Conservation (phyloP, 2,329 filamentous ascomycete species). For the Ceratocystis huliohia region DNA sequence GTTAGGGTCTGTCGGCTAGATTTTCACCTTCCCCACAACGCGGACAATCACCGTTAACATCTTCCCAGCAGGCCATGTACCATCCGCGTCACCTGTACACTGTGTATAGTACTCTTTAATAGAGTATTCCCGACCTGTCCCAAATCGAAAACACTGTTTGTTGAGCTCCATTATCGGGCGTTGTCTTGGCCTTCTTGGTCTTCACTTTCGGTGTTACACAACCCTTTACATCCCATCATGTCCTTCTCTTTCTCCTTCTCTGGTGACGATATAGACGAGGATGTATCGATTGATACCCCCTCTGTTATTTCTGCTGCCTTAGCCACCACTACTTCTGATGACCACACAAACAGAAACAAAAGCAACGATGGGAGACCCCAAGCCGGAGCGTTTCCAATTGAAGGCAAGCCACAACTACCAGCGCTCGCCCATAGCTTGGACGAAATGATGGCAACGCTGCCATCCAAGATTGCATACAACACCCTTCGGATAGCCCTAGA, state of each 20-base stretch:
- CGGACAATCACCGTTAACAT: not conserved
- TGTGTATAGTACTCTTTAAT: too few species aligned
- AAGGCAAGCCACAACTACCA: constrained; percentile 47
- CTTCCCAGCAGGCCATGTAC: not conserved
- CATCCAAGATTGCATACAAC: constrained; percentile 61
- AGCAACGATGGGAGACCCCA: constrained; percentile 24
- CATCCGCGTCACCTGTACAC: too few species aligned
- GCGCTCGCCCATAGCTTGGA: constrained; percentile 40
- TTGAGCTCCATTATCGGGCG: not conserved
- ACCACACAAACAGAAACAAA: constrained; percentile 18
- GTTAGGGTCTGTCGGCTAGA: constrained; percentile 1
- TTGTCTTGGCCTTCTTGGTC: not conserved
- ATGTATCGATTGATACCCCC: constrained; percentile 26
- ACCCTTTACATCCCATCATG: constrained; percentile 25
- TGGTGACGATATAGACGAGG: constrained; percentile 51
- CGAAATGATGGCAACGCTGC: constrained; percentile 45
- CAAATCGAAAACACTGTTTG: not conserved
- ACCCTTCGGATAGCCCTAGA: constrained; percentile 44
- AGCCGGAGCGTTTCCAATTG: constrained; percentile 45
- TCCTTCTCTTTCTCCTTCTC: constrained; percentile 50
- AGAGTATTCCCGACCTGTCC: not conserved
- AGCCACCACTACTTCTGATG: constrained; percentile 13
- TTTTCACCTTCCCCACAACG: constrained; percentile 2
- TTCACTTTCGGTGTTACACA: not conserved
- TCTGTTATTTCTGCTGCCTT: constrained; percentile 4